Evolutionary conservation across 441 rosid genomes (phyloP), one percentile per base, ranked within the genome.

Genomic region (Pelargonium myrrhifolium): DNA sequence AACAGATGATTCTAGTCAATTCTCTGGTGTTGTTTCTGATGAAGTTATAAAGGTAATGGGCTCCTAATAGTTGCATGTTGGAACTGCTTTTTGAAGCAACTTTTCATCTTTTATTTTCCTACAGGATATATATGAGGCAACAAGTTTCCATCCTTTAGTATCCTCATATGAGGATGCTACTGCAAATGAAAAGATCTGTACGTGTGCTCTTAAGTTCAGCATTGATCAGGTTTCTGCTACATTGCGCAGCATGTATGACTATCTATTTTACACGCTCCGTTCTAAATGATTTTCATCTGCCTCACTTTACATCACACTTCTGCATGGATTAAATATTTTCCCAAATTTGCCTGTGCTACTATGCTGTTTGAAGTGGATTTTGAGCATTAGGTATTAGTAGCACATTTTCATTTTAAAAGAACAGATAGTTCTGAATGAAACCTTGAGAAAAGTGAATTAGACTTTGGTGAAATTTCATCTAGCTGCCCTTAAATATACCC

Each of bases 121-220:
- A 62, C 86, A 90, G 98, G 97, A 93, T 79, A 89, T 93, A 72
- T 92, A 90, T 68, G 93, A 93, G 77, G 97, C 95, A 35, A 89
- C 98, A 66, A 75, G 88, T 73, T 93, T 93, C 76, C 82, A 87
- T 72, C 96, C 91, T 72, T 76, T 68, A 43, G 72, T 76, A 62
- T 74, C 75, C 65, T 78, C 86, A 64, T 72, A 77, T 65, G 76
- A 67, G 67, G 83, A 76, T 74, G 69, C 65, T 64, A 84, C 76
- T 77, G 75, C 79, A 62, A 77, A 76, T 76, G 84, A 77, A 66
- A 82, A 79, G 74, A 75, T 81, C 77, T 80, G 80, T 73, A 83
- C 79, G 45, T 83, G 87, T 76, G 83, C 79, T 71, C 72, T 90
- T 70, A 82, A 78, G 68, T 82, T 89, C 80, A 73, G 78, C 65